phyloP scores from a whole-genome alignment of 305 asterid genomes.

The Ilex paraguariensis region DNA sequence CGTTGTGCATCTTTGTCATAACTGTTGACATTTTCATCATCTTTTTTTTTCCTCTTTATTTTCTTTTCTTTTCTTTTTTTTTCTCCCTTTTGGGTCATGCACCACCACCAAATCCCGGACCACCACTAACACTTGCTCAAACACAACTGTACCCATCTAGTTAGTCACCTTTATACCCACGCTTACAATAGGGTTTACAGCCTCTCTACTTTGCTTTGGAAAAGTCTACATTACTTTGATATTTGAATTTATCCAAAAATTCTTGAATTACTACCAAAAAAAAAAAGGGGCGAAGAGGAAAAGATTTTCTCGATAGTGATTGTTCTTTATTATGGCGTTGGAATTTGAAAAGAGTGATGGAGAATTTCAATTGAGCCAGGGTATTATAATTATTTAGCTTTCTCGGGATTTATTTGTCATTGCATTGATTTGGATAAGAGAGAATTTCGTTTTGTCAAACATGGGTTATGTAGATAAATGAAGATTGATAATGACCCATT shows the following conservation, averaged over 20 bases:
- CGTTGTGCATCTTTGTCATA: constrained; percentile 23
- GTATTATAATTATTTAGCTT: no score
- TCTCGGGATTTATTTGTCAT: no score
- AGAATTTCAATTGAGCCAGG: no score
- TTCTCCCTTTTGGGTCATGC: constrained; percentile 19
- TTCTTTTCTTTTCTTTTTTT: constrained; percentile 2
- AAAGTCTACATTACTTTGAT: constrained; percentile 34
- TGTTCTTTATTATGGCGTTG: no score
- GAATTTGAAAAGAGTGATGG: no score
- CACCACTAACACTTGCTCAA: constrained; percentile 61
- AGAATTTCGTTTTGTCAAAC: no score
- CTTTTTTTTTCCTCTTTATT: background rate
- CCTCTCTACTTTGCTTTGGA: constrained; percentile 27
- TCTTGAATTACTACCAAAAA: background rate
- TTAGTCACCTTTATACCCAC: constrained; percentile 49
- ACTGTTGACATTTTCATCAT: constrained; percentile 56
- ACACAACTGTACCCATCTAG: constrained; percentile 31
- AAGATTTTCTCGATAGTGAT: constrained; percentile 10
- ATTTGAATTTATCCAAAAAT: constrained; percentile 12
- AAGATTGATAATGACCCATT: no score
- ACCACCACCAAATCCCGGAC: constrained; percentile 49
- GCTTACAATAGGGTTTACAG: constrained; percentile 44
- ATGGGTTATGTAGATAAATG: no score
- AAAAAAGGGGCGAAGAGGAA: constrained; percentile 1
- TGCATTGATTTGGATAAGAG: no score